Conservation (phyloP, 257 asterid genomes). For the Voacanga thouarsii region DNA sequence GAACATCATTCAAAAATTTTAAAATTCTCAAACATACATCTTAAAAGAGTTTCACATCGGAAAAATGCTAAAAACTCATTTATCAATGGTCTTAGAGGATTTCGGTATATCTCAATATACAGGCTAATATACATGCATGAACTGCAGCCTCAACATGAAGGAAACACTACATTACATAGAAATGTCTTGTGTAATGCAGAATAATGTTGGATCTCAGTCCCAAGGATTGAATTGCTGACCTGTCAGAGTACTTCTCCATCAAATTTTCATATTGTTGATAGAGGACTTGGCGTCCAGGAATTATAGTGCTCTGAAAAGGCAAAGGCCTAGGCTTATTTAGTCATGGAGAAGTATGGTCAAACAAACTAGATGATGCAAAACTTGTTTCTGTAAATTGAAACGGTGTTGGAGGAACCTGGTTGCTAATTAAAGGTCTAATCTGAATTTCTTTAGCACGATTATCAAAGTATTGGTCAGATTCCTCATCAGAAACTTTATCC, state of each 20-base stretch:
- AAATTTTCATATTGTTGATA: constrained; percentile 51
- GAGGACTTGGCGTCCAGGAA: constrained; percentile 63
- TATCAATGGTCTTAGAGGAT: background rate
- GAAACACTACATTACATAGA: constrained; percentile 3
- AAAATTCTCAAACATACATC: background rate
- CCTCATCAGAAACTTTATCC: constrained; percentile 66
- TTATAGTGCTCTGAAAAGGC: constrained; percentile 48
- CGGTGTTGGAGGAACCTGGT: constrained; percentile 46
- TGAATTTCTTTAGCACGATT: constrained; percentile 80
- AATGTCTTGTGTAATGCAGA: background rate
- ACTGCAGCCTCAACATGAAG: constrained; percentile 1
- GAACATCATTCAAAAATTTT: background rate
- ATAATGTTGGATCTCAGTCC: background rate
- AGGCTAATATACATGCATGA: background rate
- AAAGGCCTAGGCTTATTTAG: constrained; percentile 10
- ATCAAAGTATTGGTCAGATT: constrained; percentile 69
- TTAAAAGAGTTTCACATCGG: background rate
- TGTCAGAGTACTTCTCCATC: constrained; percentile 57
- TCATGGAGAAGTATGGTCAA: constrained; percentile 2
- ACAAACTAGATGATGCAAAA: background rate
- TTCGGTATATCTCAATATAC: background rate
- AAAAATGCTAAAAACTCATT: background rate
- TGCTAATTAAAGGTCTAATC: constrained; percentile 79
- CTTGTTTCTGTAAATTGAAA: constrained; percentile 1
- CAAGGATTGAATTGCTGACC: constrained; percentile 40